Evolutionary conservation across 306 rosid species (phyloP), one percentile per base, ranked within the genome.

Genomic region (Cicer arietinum): DNA sequence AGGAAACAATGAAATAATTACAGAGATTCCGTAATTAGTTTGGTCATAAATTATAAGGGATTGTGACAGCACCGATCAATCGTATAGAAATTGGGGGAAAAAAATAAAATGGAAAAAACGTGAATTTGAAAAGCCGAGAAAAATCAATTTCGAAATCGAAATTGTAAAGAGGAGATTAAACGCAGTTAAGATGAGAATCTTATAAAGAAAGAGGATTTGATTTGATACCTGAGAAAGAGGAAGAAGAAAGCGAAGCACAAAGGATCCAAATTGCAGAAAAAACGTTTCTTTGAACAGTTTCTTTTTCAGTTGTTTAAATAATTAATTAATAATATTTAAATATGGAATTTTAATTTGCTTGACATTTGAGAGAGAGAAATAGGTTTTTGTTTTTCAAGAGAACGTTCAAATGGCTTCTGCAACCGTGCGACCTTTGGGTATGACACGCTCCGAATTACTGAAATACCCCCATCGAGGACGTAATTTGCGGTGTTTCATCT

Each of bases 211-310:
- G 53, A 41, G 35, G 68, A 30, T 7, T 44, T 48, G 17, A 30
- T 30, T 30, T 7, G 60, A 72, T 82, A 82, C 90, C 88, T 85
- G 86, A 8, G 67, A 63, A 80, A 77, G 83, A 83, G 42, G 70
- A 84, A 77, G 86, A 79, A 65, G 69, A 61, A 44, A 69, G 50
- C 37, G 44, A 65, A 30, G 77, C 51, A 75, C 52, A 78, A 70
- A 79, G 80, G 80, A 46, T 69, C 50, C 17, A 18, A 25, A 53
- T 53, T 48, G 41, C 67, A 18, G 78, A 54, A 78, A 78, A 62
- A 74, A 69, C 54, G 84, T 64, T 83, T 75, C 60, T 44, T 77
- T 48, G 66, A 50, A n/a, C 46, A 35, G 62, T 69, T 76, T 20
- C 73, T 64, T 67, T 46, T 30, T 69, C 54, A 8, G 60, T 53